Evolutionary conservation across 176 grass and related monocot species (phyloP).

Genomic region (Oryza brachyantha): DNA sequence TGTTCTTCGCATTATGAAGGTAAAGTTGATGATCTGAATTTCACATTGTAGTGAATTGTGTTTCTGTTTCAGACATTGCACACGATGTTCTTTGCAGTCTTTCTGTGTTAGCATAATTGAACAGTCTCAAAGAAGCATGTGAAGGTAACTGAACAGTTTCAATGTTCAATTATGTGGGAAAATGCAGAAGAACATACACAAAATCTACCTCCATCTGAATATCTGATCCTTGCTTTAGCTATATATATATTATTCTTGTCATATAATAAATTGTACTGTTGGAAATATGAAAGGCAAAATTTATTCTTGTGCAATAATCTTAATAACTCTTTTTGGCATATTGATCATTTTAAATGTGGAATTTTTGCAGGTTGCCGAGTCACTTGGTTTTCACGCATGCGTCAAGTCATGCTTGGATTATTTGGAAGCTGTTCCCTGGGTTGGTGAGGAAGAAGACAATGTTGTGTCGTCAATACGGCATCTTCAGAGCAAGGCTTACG

Average conservation of each 20-base stretch:
- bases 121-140: background rate
- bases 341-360: background rate
- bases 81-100: background rate
- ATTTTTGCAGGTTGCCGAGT: conserved; percentile 62
- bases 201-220: background rate
- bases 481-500: conserved; percentile 53
- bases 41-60: background rate
- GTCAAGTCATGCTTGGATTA: conserved; percentile 84
- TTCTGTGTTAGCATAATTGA: background rate
- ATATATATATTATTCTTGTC: background rate
- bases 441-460: conserved; percentile 67
- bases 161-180: background rate
- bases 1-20: conserved; percentile 60
- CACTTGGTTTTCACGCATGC: conserved; percentile 56
- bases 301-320: background rate
- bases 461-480: conserved; percentile 56
- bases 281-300: background rate
- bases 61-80: background rate
- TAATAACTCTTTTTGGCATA: background rate
- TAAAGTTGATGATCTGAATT: conserved; percentile 11
- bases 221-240: background rate
- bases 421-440: conserved; percentile 86
- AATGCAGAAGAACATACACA: background rate
- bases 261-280: background rate
- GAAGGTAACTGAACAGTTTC: background rate